Evolutionary conservation across 768 basidiomycete genomes (phyloP), one percentile per base, ranked within the genome.

Genomic region (Hemileccinum rubropunctum): DNA sequence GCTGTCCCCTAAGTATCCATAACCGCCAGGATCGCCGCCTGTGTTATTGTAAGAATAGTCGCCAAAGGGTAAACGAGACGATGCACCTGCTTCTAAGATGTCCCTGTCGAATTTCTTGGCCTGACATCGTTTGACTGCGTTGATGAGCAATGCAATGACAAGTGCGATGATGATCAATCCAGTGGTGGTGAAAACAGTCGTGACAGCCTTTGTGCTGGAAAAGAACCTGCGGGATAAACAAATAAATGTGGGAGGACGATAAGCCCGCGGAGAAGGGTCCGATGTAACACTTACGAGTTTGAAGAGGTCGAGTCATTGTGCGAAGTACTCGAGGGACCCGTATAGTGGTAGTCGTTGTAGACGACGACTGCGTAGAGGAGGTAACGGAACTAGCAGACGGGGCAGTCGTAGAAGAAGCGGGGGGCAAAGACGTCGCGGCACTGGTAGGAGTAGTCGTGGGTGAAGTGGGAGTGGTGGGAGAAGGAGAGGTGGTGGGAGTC

Each of bases 61-160:
- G 62, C 79, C 82, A 51, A 76, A 75, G 13, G 80, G 81, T 0
- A 77, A 72, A 17, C 72, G 73, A 0, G 79, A 73, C 1, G 69
- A 54, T 3, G 76, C 78, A 0, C 86, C 86, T 0, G 86, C 88
- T 42, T 82, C 82, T 13, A 79, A 82, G 35, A 88, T 80, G 45
- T 90, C 88, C n/a, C 75, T 69, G 62, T 91, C 88, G 58, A 88
- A 84, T 37, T 77, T 73, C 52, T 73, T 65, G 3, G 81, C 82
- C 1, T 83, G 81, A 7, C 83, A 81, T 0, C 87, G 80, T 9
- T 86, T 83, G 56, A 87, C 52, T 52, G 68, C 66, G 50, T 76
- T 80, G 33, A 79, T 76, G 40, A 78, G 52, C 27, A 81, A 52
- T 6, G 71, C 71, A 52, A 89, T 61, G 59, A 78, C 13, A 57